These are phyloP conservation scores for Fusarium poae DNA, from an alignment of 2,329 filamentous ascomycete species.

Conservation along the genomic window DNA sequence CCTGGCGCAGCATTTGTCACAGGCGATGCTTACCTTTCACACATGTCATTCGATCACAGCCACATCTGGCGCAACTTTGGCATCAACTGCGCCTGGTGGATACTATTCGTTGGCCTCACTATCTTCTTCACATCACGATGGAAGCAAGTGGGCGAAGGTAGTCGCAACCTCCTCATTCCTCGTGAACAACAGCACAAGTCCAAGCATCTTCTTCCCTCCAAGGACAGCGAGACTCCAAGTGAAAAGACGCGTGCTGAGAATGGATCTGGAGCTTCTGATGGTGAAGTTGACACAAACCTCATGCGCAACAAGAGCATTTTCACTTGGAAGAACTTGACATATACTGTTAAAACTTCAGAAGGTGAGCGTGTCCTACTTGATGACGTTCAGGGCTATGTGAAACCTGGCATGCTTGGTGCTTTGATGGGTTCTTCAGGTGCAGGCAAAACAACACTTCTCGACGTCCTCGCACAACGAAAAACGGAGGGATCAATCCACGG, in stretches of 20 bases:
- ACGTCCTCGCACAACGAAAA: slow-evolving; percentile 83
- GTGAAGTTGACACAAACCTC: slow-evolving; percentile 55
- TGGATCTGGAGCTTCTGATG: neutral
- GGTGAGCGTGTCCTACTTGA: slow-evolving; percentile 79
- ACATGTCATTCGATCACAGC: slow-evolving; percentile 65
- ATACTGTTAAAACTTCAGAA: slow-evolving; percentile 72
- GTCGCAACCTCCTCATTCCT: slow-evolving; percentile 70
- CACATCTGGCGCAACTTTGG: slow-evolving; percentile 72
- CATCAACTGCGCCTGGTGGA: slow-evolving; percentile 73
- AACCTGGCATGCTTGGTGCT: slow-evolving; percentile 81
- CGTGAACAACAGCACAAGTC: slow-evolving; percentile 66
- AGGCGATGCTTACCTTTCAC: slow-evolving; percentile 69
- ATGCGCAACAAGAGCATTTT: slow-evolving; percentile 76
- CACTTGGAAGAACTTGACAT: slow-evolving; percentile 79
- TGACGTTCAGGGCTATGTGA: slow-evolving; percentile 85
- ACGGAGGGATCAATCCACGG: slow-evolving; percentile 82
- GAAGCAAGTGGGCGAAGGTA: slow-evolving; percentile 65
- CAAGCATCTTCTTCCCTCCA: slow-evolving; percentile 26
- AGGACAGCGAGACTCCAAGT: neutral
- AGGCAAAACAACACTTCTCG: slow-evolving; percentile 87
- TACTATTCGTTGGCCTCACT: slow-evolving; percentile 68
- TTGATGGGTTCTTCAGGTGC: slow-evolving; percentile 85
- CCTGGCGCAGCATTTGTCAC: slow-evolving; percentile 63
- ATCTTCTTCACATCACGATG: slow-evolving; percentile 69
- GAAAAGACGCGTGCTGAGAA: neutral